These are phyloP conservation scores for Dictyostelium discoideum DNA, from an alignment of 78 protist genomes.

Conservation along the genomic window DNA sequence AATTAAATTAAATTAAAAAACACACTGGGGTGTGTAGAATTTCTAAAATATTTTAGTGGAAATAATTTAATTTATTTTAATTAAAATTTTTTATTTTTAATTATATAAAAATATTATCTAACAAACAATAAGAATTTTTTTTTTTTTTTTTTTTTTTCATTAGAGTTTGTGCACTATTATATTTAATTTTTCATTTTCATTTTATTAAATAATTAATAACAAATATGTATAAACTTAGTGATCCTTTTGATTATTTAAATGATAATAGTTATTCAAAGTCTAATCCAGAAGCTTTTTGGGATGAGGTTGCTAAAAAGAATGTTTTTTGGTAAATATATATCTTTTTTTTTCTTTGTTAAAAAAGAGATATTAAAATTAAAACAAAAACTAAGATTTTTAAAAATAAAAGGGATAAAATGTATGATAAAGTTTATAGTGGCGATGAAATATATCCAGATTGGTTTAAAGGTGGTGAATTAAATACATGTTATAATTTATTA, in stretches of 20 bases:
- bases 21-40: no score
- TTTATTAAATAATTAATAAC: no score
- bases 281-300: neutral
- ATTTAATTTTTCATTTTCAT: no score
- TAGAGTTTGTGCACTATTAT: no score
- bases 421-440: neutral
- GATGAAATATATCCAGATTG: constrained; percentile 40
- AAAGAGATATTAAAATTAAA: neutral
- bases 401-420: neutral
- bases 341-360: neutral
- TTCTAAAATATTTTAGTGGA: no score
- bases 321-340: neutral
- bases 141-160: no score
- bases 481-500: constrained; percentile 81
- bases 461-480: constrained; percentile 87
- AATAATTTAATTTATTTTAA: no score
- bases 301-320: neutral
- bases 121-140: no score
- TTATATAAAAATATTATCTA: no score
- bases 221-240: neutral
- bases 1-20: no score
- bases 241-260: neutral
- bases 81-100: no score
- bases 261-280: neutral
- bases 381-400: no score